Evolutionary conservation across 2,329 filamentous ascomycete genomes (phyloP).

Genomic region (Tothia fuscella): DNA sequence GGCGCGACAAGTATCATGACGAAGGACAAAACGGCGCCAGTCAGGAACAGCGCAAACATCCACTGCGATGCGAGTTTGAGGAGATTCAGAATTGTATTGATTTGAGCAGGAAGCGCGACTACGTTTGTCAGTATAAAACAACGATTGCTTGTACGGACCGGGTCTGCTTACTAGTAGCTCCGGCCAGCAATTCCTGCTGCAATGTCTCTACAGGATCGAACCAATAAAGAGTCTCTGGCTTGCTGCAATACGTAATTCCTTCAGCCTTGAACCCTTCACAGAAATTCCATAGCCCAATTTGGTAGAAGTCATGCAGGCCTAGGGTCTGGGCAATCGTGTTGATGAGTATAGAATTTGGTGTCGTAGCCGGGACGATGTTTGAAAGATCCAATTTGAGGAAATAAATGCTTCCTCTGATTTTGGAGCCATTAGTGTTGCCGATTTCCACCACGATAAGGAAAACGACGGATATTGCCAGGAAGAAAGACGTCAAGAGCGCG

Average conservation of each 20-base stretch:
- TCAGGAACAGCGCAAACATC: conserved; percentile 85
- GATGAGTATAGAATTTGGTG: conserved; percentile 55
- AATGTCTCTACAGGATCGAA: conserved; percentile 84
- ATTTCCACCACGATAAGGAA: conserved; percentile 74
- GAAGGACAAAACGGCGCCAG: conserved; percentile 56
- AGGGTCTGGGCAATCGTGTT: conserved; percentile 79
- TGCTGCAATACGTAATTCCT: conserved; percentile 66
- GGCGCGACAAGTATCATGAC: conserved; percentile 56
- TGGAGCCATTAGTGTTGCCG: conserved; percentile 55
- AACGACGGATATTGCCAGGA: conserved; percentile 62
- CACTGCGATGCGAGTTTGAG: conserved; percentile 63
- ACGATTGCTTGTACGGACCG: not conserved
- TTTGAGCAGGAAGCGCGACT: conserved; percentile 65
- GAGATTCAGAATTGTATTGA: conserved; percentile 57
- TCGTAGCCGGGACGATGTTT: conserved; percentile 62
- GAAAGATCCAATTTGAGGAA: conserved; percentile 77
- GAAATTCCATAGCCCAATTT: conserved; percentile 82
- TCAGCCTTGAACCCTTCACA: conserved; percentile 72
- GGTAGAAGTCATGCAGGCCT: conserved; percentile 88
- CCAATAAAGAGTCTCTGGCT: conserved; percentile 63
- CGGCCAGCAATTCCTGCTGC: conserved; percentile 64
- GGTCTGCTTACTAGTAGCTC: conserved; percentile 53
- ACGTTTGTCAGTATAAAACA: conserved; percentile 8
- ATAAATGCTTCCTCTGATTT: conserved; percentile 51
- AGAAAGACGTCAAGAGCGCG: conserved; percentile 29